Conservation (phyloP, 2,329 filamentous ascomycete genomes). For the Botrytis fragariae region DNA sequence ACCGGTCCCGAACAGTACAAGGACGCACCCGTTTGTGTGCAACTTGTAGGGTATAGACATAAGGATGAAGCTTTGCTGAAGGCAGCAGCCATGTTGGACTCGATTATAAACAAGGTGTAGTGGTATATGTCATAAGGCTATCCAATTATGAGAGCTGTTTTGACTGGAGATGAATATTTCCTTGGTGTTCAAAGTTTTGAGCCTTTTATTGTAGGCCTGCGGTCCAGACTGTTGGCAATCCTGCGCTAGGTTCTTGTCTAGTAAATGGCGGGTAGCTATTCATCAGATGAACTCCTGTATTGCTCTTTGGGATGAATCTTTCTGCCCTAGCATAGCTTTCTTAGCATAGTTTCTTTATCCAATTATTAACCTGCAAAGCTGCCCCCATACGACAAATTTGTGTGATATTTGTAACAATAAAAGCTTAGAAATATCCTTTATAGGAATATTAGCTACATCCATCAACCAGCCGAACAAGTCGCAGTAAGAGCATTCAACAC, state of each 20-base stretch:
- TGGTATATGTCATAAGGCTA: not conserved
- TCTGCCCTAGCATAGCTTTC: not conserved
- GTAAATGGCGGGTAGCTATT: not conserved
- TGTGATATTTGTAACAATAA: not conserved
- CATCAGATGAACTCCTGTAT: not conserved
- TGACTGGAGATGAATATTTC: not conserved
- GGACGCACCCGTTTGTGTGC: slow-evolving; percentile 34
- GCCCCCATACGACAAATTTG: too few species aligned
- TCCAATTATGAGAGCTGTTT: not conserved
- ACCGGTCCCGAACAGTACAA: slow-evolving; percentile 36
- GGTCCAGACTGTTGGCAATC: not conserved
- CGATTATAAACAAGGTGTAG: not conserved
- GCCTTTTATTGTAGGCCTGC: not conserved
- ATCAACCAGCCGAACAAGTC: not conserved
- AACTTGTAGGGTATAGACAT: slow-evolving; percentile 39
- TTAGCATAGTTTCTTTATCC: not conserved
- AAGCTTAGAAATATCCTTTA: not conserved
- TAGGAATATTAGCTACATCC: not conserved
- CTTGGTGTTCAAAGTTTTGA: not conserved
- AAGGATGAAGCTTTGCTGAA: slow-evolving; percentile 36
- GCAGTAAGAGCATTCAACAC: not conserved
- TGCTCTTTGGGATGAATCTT: not conserved
- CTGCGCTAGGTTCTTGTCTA: not conserved
- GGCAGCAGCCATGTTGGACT: slow-evolving; percentile 32
- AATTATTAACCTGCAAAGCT: not conserved